phyloP scores from a whole-genome alignment of 2,329 filamentous ascomycete species.

The Hymenotorrendiella dingleyae region DNA sequence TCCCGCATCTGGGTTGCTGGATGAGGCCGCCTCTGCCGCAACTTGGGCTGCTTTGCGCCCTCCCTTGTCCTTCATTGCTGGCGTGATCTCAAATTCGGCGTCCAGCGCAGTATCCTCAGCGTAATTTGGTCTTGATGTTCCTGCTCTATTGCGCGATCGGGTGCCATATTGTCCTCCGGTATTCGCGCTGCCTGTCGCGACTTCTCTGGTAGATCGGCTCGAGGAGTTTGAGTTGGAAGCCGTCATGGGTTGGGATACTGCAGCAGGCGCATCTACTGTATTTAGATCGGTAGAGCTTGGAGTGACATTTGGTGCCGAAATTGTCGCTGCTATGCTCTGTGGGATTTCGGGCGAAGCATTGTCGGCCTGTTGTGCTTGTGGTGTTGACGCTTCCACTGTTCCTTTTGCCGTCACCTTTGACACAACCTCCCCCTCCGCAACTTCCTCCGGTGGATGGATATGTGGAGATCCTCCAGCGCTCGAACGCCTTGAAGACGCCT shows the following conservation, averaged over 20 bases:
- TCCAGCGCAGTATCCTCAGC: slow-evolving; percentile 91
- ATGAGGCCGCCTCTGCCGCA: slow-evolving; percentile 22
- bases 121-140: slow-evolving; percentile 81
- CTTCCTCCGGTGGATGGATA: slow-evolving; percentile 14
- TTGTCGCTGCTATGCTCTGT: slow-evolving; percentile 4
- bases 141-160: slow-evolving; percentile 81
- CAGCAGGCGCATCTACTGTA: slow-evolving; percentile 12
- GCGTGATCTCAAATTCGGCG: slow-evolving; percentile 72
- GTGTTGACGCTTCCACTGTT: neutral
- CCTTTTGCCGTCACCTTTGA: slow-evolving; percentile 3
- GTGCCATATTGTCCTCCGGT: slow-evolving; percentile 69
- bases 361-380: slow-evolving; percentile 9
- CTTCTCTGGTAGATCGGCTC: slow-evolving; percentile 44
- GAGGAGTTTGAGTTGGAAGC: slow-evolving; percentile 42
- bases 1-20: slow-evolving; percentile 13
- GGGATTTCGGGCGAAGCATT: slow-evolving; percentile 9
- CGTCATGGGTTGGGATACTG: slow-evolving; percentile 40
- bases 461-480: slow-evolving; percentile 21
- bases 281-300: slow-evolving; percentile 8
- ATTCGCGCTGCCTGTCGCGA: slow-evolving; percentile 20
- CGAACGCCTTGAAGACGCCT: slow-evolving; percentile 24
- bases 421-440: slow-evolving; percentile 11
- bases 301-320: slow-evolving; percentile 5
- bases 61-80: slow-evolving; percentile 46
- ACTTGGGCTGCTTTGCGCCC: slow-evolving; percentile 49